Evolutionary conservation across 2,329 filamentous ascomycete species (phyloP), one percentile per base, ranked within the genome.

Genomic region (Colletotrichum sp.): DNA sequence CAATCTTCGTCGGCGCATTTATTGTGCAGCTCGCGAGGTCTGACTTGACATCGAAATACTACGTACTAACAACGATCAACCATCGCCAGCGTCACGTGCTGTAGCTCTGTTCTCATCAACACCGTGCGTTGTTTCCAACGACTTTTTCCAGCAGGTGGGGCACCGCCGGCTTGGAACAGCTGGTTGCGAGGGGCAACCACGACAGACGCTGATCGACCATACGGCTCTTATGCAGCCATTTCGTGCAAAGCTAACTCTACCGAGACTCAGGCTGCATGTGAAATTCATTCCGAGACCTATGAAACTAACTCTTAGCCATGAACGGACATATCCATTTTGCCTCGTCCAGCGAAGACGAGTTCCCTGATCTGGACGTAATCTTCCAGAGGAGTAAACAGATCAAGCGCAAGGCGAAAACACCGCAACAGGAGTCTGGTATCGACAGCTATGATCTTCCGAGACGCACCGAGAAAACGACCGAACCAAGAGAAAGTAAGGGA

Each of bases 291-390:
- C 8, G 36, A 25, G 22, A 57, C 6, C 32, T 69, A 8, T n/a
- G 27, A 36, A 15, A 12, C 6, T 25, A 71, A n/a, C 61, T 32
- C 36, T 25, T 22, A 34, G 15, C 9, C 62, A 77, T 71, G 77
- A 64, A 69, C 68, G 76, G 79, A 72, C 74, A 78, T 36, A 52
- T 79, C 34, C 80, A 84, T 8, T 80, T 78, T 63, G 81, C 73
- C 65, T 78, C 79, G 59, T 83, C 83, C 22, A 84, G 83, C 69
- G 85, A 87, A 25, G 86, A 88, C 57, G 87, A 88, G 39, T 83
- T 88, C 30, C 86, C 87, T 3, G 85, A 86, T 39, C 73, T 87
- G 29, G 82, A 84, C 52, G 81, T 82, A 3, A 75, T 87, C 11
- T 61, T 82, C 22, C 70, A 73, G 30, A 68, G 70, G 34, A 76